Percentiles rank a stretch among this genome's conserved stretches.
phyloP scores from a whole-genome alignment of 306 rosid genomes.

The Dalbergia oliveri region DNA sequence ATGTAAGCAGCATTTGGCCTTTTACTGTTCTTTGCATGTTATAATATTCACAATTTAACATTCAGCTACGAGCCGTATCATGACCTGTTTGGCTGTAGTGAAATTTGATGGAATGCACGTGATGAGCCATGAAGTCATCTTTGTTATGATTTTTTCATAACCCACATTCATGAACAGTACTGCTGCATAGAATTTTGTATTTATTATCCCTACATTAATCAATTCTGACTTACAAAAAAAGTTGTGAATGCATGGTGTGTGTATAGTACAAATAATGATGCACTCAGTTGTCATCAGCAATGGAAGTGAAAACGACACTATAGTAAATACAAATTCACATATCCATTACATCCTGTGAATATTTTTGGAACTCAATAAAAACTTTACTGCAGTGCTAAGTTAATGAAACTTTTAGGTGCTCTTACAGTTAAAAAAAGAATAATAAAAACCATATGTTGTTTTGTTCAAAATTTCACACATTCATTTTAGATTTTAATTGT shows the following conservation, averaged over 20 bases:
- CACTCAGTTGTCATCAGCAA: neutral
- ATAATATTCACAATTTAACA: neutral
- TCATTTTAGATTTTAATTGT: too few relatives aligned
- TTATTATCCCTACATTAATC: neutral
- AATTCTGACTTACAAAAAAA: neutral
- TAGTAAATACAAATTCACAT: neutral
- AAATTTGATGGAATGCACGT: conserved; percentile 25
- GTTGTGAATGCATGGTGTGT: neutral
- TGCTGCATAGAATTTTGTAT: neutral
- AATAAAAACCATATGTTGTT: too few relatives aligned
- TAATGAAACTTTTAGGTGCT: too few relatives aligned
- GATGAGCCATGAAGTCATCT: conserved; percentile 22
- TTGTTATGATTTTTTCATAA: conserved; percentile 12
- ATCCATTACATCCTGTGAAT: neutral
- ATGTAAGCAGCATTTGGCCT: neutral
- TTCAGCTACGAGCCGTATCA: neutral
- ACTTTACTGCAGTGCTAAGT: neutral
- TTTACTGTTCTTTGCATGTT: conserved; percentile 2
- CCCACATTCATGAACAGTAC: neutral
- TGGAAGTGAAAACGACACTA: neutral
- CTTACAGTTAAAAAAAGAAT: too few relatives aligned
- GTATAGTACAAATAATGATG: neutral
- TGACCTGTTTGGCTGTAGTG: conserved; percentile 38
- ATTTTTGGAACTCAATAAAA: neutral
- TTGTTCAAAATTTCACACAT: too few relatives aligned